Percentiles rank a stretch among this genome's conserved stretches.
Conservation (phyloP, 129 eudicot genomes). For the Artemisia tridentata region DNA sequence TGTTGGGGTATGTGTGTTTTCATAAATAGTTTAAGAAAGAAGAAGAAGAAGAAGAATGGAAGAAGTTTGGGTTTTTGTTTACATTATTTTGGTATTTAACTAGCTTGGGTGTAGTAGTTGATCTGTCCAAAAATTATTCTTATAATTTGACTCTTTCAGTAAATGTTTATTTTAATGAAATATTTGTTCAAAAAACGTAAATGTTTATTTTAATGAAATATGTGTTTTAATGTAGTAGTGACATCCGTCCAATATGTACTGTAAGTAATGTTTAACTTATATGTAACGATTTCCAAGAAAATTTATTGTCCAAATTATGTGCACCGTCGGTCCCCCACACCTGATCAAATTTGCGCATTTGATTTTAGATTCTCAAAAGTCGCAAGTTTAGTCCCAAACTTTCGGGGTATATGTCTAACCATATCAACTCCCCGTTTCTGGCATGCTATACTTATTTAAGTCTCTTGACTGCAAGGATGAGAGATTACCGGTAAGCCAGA, state of each 20-base stretch:
- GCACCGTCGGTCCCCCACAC: too few relatives aligned
- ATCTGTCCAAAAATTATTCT: constrained; percentile 31
- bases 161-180: constrained; percentile 3
- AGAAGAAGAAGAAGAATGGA: constrained; percentile 2
- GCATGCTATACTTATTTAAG: too few relatives aligned
- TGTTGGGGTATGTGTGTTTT: constrained; percentile 8
- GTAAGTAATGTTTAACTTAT: not conserved
- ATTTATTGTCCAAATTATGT: not conserved
- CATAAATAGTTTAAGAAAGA: not conserved
- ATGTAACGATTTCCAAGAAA: not conserved
- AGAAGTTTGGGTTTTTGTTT: constrained; percentile 10
- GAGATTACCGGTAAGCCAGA: too few relatives aligned
- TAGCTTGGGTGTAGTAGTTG: constrained; percentile 24
- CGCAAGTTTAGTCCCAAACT: too few relatives aligned
- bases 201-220: constrained; percentile 3
- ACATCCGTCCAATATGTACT: not conserved
- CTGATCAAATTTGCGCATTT: too few relatives aligned
- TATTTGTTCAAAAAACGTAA: not conserved
- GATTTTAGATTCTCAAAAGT: too few relatives aligned
- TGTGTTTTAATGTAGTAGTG: not conserved
- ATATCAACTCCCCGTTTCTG: too few relatives aligned
- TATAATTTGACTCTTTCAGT: constrained; percentile 18
- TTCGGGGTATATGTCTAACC: too few relatives aligned
- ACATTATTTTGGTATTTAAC: constrained; percentile 27
- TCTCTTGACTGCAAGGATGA: too few relatives aligned